Percentiles rank a stretch among this genome's conserved stretches.
These are phyloP conservation scores for Citrus inodora DNA, from an alignment of 345 rosid genomes.

Conservation along the genomic window DNA sequence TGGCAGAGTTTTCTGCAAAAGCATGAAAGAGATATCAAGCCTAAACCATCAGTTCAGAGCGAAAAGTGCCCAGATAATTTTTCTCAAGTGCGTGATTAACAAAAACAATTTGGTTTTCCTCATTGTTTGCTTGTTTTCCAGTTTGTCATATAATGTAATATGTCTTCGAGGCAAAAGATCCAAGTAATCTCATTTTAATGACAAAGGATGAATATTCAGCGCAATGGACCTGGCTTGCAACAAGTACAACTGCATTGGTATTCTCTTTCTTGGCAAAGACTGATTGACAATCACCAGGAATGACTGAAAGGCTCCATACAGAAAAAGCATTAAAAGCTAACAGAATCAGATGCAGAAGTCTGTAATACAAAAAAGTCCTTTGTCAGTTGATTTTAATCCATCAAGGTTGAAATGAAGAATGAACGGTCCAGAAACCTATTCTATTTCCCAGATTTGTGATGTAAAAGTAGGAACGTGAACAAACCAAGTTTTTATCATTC, in stretches of 20 bases:
- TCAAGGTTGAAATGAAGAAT: neutral
- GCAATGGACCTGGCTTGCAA: slow-evolving; percentile 70
- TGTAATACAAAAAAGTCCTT: slow-evolving; percentile 26
- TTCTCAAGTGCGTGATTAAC: neutral
- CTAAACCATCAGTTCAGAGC: neutral
- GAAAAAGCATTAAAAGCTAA: slow-evolving; percentile 61
- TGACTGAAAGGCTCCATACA: slow-evolving; percentile 45
- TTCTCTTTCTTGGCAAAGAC: slow-evolving; percentile 63
- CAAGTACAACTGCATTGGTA: slow-evolving; percentile 59
- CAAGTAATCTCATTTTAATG: neutral
- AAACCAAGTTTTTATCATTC: neutral
- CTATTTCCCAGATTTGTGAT: neutral
- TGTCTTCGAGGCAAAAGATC: too few relatives aligned
- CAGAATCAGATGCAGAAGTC: slow-evolving; percentile 64
- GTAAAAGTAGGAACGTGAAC: neutral
- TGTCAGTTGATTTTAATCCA: slow-evolving; percentile 14
- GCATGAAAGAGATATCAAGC: slow-evolving; percentile 1
- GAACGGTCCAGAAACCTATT: neutral
- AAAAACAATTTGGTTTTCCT: neutral
- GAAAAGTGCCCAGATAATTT: neutral
- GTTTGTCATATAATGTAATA: too few relatives aligned
- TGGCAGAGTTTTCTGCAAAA: slow-evolving; percentile 79
- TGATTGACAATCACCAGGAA: slow-evolving; percentile 47
- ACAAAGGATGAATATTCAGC: neutral
- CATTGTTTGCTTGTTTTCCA: neutral